Conservation (phyloP, 2,329 filamentous ascomycete genomes). For the Pleurostoma richardsiae region DNA sequence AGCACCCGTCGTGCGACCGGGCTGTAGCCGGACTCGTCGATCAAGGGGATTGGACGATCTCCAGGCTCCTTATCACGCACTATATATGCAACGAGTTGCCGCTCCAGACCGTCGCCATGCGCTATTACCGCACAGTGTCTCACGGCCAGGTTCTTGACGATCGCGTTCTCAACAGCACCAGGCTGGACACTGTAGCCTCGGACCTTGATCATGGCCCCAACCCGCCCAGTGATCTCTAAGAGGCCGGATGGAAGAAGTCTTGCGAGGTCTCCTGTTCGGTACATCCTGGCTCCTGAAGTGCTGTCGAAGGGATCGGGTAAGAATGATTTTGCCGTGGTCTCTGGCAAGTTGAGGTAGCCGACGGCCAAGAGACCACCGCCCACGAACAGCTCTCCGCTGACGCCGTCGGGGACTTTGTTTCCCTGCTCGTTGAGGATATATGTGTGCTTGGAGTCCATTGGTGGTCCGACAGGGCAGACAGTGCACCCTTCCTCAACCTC, state of each 20-base stretch:
- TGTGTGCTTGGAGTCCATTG: constrained; percentile 61
- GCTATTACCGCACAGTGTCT: constrained; percentile 66
- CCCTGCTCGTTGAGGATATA: constrained; percentile 70
- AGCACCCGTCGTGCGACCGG: constrained; percentile 62
- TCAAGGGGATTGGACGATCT: constrained; percentile 56
- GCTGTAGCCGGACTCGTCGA: constrained; percentile 68
- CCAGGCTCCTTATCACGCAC: constrained; percentile 60
- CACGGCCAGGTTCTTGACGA: constrained; percentile 65
- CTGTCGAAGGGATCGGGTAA: constrained; percentile 58
- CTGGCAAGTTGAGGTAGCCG: constrained; percentile 75
- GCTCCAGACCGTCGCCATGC: constrained; percentile 70
- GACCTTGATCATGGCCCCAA: constrained; percentile 77
- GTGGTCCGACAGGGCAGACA: constrained; percentile 71
- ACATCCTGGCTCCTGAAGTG: constrained; percentile 61
- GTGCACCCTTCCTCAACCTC: constrained; percentile 53
- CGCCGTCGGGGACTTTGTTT: constrained; percentile 56
- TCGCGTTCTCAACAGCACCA: constrained; percentile 69
- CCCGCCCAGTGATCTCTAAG: constrained; percentile 70
- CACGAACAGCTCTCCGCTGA: constrained; percentile 68
- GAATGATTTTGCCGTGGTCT: constrained; percentile 71
- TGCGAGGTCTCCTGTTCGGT: constrained; percentile 68
- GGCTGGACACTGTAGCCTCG: constrained; percentile 75
- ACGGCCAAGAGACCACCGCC: constrained; percentile 69
- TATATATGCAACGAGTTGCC: constrained; percentile 72
- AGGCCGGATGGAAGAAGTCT: constrained; percentile 61